These are phyloP conservation scores for Cucurbita maxima DNA, from an alignment of 306 rosid genomes.

Conservation along the genomic window DNA sequence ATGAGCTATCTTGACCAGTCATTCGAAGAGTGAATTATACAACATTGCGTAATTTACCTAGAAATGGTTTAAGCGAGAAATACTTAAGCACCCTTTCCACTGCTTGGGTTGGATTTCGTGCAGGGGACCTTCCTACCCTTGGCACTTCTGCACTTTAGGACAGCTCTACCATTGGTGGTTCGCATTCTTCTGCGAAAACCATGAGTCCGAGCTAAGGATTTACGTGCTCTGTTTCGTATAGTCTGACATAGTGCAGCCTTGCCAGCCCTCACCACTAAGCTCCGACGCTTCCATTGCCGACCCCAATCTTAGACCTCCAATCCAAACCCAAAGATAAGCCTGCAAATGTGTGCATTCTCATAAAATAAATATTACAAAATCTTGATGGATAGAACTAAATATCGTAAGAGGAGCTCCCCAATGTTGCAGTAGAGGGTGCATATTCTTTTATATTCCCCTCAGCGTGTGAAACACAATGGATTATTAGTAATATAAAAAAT, in stretches of 20 bases:
- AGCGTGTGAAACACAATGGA: not conserved
- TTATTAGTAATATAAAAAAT: not conserved
- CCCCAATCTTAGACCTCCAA: slow-evolving; percentile 24
- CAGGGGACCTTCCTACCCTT: slow-evolving; percentile 88
- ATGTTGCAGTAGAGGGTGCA: not conserved
- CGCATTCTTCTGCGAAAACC: slow-evolving; percentile 84
- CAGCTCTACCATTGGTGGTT: slow-evolving; percentile 68
- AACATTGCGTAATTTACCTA: not conserved
- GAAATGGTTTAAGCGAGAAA: not conserved
- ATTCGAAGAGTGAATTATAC: slow-evolving; percentile 1
- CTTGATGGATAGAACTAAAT: not conserved
- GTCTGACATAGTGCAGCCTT: slow-evolving; percentile 69
- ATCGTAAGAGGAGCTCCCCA: not conserved
- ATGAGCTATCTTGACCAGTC: not conserved
- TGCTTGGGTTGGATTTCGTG: slow-evolving; percentile 62
- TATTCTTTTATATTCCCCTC: not conserved
- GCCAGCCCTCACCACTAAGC: slow-evolving; percentile 76
- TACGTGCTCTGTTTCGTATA: slow-evolving; percentile 76
- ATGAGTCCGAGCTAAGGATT: slow-evolving; percentile 79
- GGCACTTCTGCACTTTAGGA: slow-evolving; percentile 69
- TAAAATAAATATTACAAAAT: not conserved
- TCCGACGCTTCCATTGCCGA: slow-evolving; percentile 27
- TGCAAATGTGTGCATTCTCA: slow-evolving; percentile 9
- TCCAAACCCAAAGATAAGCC: slow-evolving; percentile 53
- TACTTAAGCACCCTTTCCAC: slow-evolving; percentile 43